phyloP scores from a whole-genome alignment of 1,284 basidiomycete species.

The Takashimella koratensis region DNA sequence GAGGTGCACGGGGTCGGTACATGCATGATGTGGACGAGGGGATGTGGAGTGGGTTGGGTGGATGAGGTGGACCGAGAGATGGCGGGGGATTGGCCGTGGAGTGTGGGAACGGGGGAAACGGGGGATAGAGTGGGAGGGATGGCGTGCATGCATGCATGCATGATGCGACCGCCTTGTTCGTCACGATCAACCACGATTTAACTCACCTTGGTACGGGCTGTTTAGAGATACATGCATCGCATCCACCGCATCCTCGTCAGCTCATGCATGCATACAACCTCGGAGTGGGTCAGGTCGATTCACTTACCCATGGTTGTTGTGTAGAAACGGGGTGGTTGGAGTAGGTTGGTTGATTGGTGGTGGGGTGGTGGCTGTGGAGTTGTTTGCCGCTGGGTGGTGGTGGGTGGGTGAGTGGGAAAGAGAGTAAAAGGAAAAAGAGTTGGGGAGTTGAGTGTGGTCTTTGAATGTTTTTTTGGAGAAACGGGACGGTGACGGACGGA shows the following conservation, averaged over 20 bases:
- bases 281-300: too few relatives aligned
- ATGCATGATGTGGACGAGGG: too few relatives aligned
- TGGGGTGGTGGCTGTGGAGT: background rate
- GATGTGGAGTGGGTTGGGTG: background rate
- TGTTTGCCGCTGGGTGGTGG: background rate
- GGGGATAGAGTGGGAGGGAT: background rate
- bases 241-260: background rate
- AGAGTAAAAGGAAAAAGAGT: background rate
- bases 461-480: background rate
- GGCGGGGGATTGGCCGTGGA: background rate
- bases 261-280: background rate
- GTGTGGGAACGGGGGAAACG: background rate
- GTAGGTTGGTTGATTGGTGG: too few relatives aligned
- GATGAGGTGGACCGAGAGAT: too few relatives aligned
- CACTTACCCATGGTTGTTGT: too few relatives aligned
- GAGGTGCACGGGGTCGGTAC: too few relatives aligned
- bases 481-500: background rate
- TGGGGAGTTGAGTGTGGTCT: background rate
- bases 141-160: slow-evolving; percentile 2
- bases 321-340: too few relatives aligned
- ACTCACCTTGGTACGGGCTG: slow-evolving; percentile 22
- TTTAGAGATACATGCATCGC: slow-evolving; percentile 1
- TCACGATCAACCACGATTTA: background rate
- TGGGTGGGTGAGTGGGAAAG: background rate
- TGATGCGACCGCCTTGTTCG: background rate